phyloP scores from a whole-genome alignment of 352 stramenopile genomes.

The Pythium diclinum region DNA sequence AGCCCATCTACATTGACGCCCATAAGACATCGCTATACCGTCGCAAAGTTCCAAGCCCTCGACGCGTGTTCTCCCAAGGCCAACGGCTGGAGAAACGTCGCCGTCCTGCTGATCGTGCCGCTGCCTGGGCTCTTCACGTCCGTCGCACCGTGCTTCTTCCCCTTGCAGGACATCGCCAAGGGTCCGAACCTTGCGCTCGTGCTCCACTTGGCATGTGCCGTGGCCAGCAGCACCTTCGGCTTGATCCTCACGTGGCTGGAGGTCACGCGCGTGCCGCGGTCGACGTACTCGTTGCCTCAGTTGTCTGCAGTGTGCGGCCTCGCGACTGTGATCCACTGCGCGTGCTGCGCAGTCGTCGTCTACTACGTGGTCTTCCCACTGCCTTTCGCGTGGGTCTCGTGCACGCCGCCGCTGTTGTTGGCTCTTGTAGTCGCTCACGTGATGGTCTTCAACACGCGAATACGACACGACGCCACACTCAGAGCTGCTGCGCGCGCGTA shows the following conservation, averaged over 20 bases:
- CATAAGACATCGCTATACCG: not conserved
- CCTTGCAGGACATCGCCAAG: not conserved
- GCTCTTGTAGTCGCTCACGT: not conserved
- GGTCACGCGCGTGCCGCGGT: slow-evolving; percentile 9
- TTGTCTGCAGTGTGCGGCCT: not conserved
- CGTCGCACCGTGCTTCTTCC: slow-evolving; percentile 5
- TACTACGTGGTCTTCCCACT: slow-evolving; percentile 3
- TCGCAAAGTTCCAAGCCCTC: not conserved
- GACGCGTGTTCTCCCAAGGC: not conserved
- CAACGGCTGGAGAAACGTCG: not conserved
- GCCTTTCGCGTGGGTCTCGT: slow-evolving; percentile 8
- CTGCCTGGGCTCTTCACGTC: slow-evolving; percentile 6
- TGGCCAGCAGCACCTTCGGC: slow-evolving; percentile 6
- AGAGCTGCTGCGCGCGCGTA: not conserved
- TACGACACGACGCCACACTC: slow-evolving; percentile 7
- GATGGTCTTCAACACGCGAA: slow-evolving; percentile 1
- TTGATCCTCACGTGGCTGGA: slow-evolving; percentile 20
- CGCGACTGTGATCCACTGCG: not conserved
- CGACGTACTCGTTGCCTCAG: slow-evolving; percentile 14
- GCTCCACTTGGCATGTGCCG: slow-evolving; percentile 1
- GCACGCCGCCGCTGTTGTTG: not conserved
- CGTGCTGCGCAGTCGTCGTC: not conserved
- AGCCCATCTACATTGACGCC: too few relatives aligned
- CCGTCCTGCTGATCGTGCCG: slow-evolving; percentile 3
- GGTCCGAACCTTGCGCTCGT: slow-evolving; percentile 9